A percentile compares a stretch with the other conserved stretches of the same genome.
phyloP scores from a whole-genome alignment of 805 yeast species.

The Candida anglica region DNA sequence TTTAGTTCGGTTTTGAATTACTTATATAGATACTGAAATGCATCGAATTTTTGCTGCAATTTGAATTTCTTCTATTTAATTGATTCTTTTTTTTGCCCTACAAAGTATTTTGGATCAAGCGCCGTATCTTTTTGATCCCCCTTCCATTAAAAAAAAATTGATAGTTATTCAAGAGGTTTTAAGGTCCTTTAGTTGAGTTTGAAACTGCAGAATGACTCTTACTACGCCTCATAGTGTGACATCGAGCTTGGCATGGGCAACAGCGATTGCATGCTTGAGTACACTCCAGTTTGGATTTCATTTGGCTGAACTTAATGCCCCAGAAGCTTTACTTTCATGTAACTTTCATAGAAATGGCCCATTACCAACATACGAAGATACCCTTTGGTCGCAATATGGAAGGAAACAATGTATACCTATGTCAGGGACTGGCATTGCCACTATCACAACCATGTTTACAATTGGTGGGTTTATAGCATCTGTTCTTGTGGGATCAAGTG shows the following conservation, averaged over 20 bases:
- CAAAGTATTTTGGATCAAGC: no score
- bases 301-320: conserved; percentile 35
- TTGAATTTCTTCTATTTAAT: no score
- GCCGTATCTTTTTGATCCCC: no score
- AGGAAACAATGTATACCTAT: conserved; percentile 27
- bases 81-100: no score
- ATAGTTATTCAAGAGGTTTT: no score
- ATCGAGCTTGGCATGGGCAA: conserved; percentile 30
- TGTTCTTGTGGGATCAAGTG: conserved; percentile 22
- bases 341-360: conserved; percentile 15
- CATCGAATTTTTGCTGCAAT: no score
- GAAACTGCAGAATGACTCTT: no score
- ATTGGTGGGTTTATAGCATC: conserved; percentile 34
- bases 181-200: no score
- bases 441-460: conserved; percentile 31
- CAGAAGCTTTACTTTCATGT: conserved; percentile 27
- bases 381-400: conserved; percentile 22
- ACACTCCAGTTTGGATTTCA: conserved; percentile 39
- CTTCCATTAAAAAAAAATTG: no score
- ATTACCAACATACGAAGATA: conserved; percentile 14
- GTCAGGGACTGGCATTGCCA: conserved; percentile 14
- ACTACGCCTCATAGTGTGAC: conserved; percentile 22
- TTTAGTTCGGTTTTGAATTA: no score
- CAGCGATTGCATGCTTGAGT: conserved; percentile 28
- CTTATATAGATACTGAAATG: no score